Evolutionary conservation across 83 land plant species (phyloP), one percentile per base, ranked within the genome.

Genomic region (Picea abies): DNA sequence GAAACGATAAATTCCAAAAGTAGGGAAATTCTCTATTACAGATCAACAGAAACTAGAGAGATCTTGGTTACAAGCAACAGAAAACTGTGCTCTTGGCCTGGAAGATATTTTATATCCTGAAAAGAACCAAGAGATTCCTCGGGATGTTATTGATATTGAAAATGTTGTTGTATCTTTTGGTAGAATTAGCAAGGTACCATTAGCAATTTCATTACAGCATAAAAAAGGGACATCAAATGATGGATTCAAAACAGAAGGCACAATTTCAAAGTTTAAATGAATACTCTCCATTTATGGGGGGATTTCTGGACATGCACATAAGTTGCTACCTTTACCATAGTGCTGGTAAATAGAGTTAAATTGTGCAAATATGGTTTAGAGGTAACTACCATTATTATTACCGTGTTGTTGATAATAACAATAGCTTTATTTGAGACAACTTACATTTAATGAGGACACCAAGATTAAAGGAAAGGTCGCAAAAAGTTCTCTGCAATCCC

Each of bases 41-140:
- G 88, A 84, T 63, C 91, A 92, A 37, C 92, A 92, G 81, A 90
- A 84, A 75, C 71, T 90, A 63, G 94, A 92, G 81, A 85, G 83
- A 66, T 93, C 95, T 16, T 89, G 93, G 95, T 82, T 90, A 49
- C 95, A 91, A 79, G 89, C 84, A 17, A 83, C 65, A 65, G 92
- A 92, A 80, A 88, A 88, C 80, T 85, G 87, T 22, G 81, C 89
- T 10, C 85, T 88, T 82, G 88, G 86, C 12, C 82, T 84, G 32
- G 22, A 83, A 66, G 83, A 64, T 84, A 85, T 79, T 20, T 64
- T 85, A 56, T 88, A 85, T 76, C 88, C 87, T 47, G 94, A 90
- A 82, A 88, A 83, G 83, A 93, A 89, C 79, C 95, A 91, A 80
- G 23, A 23, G 39, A 58, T 41, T 7, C 60, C 32, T 78, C 62